phyloP scores from a whole-genome alignment of 345 rosid genomes.

The Arabidopsis suecica region DNA sequence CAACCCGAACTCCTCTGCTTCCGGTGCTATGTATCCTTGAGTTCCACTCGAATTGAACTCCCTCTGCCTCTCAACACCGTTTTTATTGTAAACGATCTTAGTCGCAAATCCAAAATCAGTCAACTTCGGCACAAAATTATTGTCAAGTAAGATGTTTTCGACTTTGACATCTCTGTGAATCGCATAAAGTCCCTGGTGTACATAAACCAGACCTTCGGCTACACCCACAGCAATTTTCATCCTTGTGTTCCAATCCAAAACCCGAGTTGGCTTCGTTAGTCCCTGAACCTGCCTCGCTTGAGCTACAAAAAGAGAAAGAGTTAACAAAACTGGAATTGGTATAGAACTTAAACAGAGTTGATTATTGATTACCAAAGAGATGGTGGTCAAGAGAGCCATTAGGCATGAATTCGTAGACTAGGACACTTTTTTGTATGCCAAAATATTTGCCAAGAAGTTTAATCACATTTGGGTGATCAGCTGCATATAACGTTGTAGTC shows the following conservation, averaged over 20 bases:
- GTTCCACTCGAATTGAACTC: conserved; percentile 70
- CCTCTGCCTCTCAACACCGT: conserved; percentile 56
- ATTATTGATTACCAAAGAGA: conserved; percentile 55
- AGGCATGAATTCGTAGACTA: conserved; percentile 81
- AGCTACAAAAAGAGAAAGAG: conserved; percentile 12
- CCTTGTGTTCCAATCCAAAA: conserved; percentile 68
- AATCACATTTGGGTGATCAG: conserved; percentile 73
- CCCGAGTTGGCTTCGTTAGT: not conserved
- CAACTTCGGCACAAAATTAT: conserved; percentile 45
- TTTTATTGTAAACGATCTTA: conserved; percentile 38
- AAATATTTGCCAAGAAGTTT: conserved; percentile 67
- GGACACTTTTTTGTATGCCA: conserved; percentile 55
- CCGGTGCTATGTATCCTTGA: conserved; percentile 58
- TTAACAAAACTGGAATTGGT: not conserved
- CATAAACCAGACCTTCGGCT: conserved; percentile 68
- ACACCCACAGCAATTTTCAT: conserved; percentile 82
- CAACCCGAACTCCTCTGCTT: conserved; percentile 51
- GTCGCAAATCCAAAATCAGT: conserved; percentile 71
- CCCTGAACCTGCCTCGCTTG: not conserved
- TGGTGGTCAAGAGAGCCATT: conserved; percentile 70
- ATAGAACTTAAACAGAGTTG: not conserved
- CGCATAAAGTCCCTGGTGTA: conserved; percentile 61
- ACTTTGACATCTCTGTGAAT: conserved; percentile 78
- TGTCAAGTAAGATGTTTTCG: conserved; percentile 69
- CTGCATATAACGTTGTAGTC: conserved; percentile 58